Base-by-base conservation (phyloP, 768 basidiomycete genomes). In the Phallus indusiatus region DNA sequence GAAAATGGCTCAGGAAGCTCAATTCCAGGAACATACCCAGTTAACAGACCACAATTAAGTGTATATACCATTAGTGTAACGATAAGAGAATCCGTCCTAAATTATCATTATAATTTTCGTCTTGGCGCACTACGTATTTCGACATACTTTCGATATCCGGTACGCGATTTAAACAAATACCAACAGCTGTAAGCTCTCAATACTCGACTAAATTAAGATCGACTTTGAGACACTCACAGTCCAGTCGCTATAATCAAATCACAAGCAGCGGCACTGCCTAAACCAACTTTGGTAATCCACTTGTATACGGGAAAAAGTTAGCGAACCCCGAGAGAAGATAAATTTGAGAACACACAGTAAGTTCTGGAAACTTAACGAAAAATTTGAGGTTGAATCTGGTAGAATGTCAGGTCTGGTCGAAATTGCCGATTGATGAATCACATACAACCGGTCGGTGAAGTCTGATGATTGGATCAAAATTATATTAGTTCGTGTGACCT, bases 231-330 rank as follows among this genome's bases (percentile, higher is more conserved):
- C 75, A 79, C 63, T 51, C 77, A 78, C 56, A 81, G 72, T 14
- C 76, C 69, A 51, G 68, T 60, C 2, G 79, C 80, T 51, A 81
- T 79, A 59, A 79, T 69, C 59, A 78, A 70, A 62, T 81, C 79
- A 10, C 78, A 74, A 16, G 74, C 74, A n/a, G 76, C 76, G 22
- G 77, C 76, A 56, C 76, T 74, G 35, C 77, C 75, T 10, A 70
- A 24, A 1, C 78, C 80, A 22, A 73, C 62, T 62, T 74, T 76
- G 8, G 79, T 77, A 14, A 81, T 73, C 80, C 79, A 80, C 79
- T 74, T 56, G 36, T 8, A 12, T 16, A 20, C 70, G 49, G 22
- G 37, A 37, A 36, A 49, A 24, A 34, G 63, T 52, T 35, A 21
- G 64, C 73, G 53, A 61, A 77, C 74, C 47, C 75, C 71, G 52